phyloP scores from a whole-genome alignment of 345 rosid species.

The Viola odorata region DNA sequence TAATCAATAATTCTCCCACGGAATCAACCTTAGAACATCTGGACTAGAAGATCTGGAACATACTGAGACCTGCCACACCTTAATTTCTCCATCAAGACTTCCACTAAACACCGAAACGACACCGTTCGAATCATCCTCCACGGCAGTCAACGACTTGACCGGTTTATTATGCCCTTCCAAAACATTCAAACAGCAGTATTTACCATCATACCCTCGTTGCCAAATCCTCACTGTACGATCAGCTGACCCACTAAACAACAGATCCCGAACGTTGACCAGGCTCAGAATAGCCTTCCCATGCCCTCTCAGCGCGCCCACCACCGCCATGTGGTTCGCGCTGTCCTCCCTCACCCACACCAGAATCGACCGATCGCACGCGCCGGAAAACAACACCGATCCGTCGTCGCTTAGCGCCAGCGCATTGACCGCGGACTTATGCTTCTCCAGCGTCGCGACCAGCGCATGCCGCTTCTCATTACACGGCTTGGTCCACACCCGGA shows the following conservation, averaged over 20 bases:
- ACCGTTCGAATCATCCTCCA: conserved; percentile 32
- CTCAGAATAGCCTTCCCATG: conserved; percentile 67
- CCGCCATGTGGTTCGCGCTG: conserved; percentile 59
- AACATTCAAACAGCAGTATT: conserved; percentile 58
- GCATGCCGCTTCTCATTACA: conserved; percentile 39
- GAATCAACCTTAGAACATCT: no score
- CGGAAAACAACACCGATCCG: conserved; percentile 79
- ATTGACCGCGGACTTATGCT: conserved; percentile 83
- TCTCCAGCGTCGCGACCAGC: conserved; percentile 64
- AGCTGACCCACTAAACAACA: conserved; percentile 80
- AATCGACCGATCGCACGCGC: conserved; percentile 91
- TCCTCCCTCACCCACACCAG: conserved; percentile 93
- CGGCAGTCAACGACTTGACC: conserved; percentile 71
- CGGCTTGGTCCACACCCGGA: conserved; percentile 74
- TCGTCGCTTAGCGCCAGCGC: conserved; percentile 65
- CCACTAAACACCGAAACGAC: conserved; percentile 59
- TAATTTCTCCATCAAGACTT: conserved; percentile 73
- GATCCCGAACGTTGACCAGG: conserved; percentile 47
- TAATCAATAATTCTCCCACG: no score
- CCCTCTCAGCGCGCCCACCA: conserved; percentile 82
- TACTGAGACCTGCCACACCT: conserved; percentile 52
- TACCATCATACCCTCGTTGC: conserved; percentile 52
- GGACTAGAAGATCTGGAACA: conserved; percentile 12
- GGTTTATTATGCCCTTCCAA: conserved; percentile 66
- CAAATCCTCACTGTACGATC: conserved; percentile 86